Evolutionary conservation across 1,284 basidiomycete genomes (phyloP).

Genomic region (Austroboletus novae-zelandiae): DNA sequence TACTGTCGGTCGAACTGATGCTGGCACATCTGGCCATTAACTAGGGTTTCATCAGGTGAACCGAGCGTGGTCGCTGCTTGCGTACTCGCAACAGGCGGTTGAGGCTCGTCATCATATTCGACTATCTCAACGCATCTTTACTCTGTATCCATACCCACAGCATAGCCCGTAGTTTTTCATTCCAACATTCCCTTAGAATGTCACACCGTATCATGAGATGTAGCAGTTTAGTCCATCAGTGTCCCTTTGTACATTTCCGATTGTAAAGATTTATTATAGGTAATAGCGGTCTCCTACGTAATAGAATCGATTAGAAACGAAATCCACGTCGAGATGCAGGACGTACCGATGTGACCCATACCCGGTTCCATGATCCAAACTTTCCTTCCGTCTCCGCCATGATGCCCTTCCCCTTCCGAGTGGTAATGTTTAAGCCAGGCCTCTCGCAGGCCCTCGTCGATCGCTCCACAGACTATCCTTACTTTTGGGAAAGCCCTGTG

Average conservation of each 20-base stretch:
- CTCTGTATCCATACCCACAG: conserved; percentile 4
- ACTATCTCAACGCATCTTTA: conserved; percentile 1
- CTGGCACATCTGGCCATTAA: conserved; percentile 3
- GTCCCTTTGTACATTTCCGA: conserved; percentile 1
- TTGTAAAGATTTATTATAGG: conserved; percentile 24
- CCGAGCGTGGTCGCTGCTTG: conserved; percentile 20
- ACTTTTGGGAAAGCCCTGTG: conserved; percentile 81
- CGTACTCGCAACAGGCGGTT: conserved; percentile 8
- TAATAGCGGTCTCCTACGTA: conserved; percentile 48
- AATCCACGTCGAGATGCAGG: background rate
- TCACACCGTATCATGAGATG: conserved; percentile 5
- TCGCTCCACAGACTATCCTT: conserved; percentile 78
- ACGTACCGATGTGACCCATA: conserved; percentile 77
- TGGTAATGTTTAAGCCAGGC: conserved; percentile 62
- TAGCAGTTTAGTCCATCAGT: conserved; percentile 7
- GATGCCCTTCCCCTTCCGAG: conserved; percentile 38
- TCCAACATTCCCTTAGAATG: conserved; percentile 3
- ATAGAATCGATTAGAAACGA: conserved; percentile 4
- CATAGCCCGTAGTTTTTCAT: conserved; percentile 13
- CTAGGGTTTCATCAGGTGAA: conserved; percentile 16
- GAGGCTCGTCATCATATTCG: background rate
- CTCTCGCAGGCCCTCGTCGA: conserved; percentile 74
- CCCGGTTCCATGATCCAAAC: conserved; percentile 79
- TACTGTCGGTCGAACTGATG: conserved; percentile 6
- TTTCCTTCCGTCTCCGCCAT: conserved; percentile 47